A percentile compares a stretch with the other conserved stretches of the same genome.
Conservation (phyloP, 75 land plant species). For the Pinus taeda region DNA sequence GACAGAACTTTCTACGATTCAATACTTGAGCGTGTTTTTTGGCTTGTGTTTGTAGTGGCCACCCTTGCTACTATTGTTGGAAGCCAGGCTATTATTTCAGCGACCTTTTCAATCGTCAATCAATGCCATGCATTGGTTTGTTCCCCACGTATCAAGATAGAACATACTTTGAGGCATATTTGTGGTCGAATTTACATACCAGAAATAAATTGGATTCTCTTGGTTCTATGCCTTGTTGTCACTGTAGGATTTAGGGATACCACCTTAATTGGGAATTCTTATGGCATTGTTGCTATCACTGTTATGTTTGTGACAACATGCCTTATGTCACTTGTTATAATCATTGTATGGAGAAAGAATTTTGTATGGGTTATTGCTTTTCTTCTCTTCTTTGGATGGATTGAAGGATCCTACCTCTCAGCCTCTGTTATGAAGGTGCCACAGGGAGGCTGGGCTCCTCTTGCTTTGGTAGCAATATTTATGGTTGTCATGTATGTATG, state of each 20-base stretch:
- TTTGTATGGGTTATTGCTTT: constrained; percentile 34
- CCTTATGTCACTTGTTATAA: constrained; percentile 72
- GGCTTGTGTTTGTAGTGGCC: constrained; percentile 19
- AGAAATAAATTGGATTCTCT: constrained; percentile 85
- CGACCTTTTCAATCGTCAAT: constrained; percentile 77
- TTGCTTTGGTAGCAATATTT: constrained; percentile 34
- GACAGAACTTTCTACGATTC: too few species aligned
- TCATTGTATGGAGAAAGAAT: constrained; percentile 70
- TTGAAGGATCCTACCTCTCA: constrained; percentile 42
- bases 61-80: constrained; percentile 81
- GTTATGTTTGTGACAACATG: constrained; percentile 88
- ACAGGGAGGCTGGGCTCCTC: constrained; percentile 56
- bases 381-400: constrained; percentile 46
- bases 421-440: constrained; percentile 41
- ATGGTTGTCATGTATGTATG: constrained; percentile 44
- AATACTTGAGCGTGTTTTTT: too few species aligned
- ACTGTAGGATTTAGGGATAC: constrained; percentile 72
- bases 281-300: constrained; percentile 78
- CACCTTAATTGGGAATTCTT: constrained; percentile 75
- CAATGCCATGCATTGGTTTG: constrained; percentile 77
- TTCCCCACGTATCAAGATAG: constrained; percentile 74
- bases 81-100: constrained; percentile 77
- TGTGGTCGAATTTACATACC: constrained; percentile 81
- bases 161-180: constrained; percentile 72
- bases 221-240: constrained; percentile 61